Base-by-base conservation (phyloP, 164 flowering plant genomes). In the Akebia trifoliata region DNA sequence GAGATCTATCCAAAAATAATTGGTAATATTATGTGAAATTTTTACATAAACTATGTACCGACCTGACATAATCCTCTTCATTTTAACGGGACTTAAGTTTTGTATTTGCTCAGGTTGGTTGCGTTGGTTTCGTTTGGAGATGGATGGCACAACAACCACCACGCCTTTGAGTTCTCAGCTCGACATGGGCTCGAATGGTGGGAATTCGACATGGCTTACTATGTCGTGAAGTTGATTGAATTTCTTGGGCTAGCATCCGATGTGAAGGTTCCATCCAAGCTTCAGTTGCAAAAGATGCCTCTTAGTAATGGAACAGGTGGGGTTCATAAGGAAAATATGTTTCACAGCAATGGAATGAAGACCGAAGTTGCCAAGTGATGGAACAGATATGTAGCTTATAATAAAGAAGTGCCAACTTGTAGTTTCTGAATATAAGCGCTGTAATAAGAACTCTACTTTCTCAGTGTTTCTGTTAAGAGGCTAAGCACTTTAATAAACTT, bases 81-180 rank as follows among this genome's bases (percentile, higher is more conserved):
- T n/a, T n/a, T n/a, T n/a, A n/a, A 14, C 10, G 2, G 3, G 8
- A 35, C 39, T 31, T 4, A 6, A 30, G 2, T 22, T 32, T n/a
- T 39, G 22, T 7, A 6, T 32, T 47, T 50, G 36, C 55, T 50
- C 63, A 87, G 96, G 93, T 79, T 86, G 82, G 85, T 90, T 48
- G 86, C 84, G 4, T 20, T 85, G 68, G 67, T 87, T n/a, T 78
- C 86, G 49, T 90, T 85, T 65, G 95, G 97, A 55, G 95, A 86
- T 63, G 92, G 95, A 8, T 90, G 97, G 95, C 97, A 90, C 57
- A 90, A 87, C 67, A 84, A 90, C 37, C 93, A 90, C 74, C 97
- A 90, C 57, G 95, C 95, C 0, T 87, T 87, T 39, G 86, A 85
- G 54, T 84, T 54, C 71, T 85, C 95, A 0, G 95, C 95, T 26